Evolutionary conservation across 169 alveolate genomes (phyloP), one percentile per base, ranked within the genome.

Genomic region (Plasmodium falciparum): DNA sequence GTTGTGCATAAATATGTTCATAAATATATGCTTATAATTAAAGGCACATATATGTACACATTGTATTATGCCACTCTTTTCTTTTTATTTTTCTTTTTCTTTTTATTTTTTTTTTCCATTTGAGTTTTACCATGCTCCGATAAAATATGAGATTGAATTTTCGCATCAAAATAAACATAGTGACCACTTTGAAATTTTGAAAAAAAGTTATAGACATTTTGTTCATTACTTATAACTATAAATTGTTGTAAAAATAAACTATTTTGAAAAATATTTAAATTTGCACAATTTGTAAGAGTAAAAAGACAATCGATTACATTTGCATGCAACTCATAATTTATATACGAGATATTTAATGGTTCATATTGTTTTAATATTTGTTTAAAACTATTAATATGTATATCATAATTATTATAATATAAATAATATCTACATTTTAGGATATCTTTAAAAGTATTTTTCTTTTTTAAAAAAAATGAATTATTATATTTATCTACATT

Each of bases 331-430:
- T 86, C 88, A n/a, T 72, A 65, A 33, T 70, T 49, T 50, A 67
- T 52, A 58, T 86, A 86, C 5, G 88, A 58, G 1, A 73, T 59
- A 26, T 13, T 58, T 15, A 86, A n/a, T n/a, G 92, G 92, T 20
- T 86, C 88, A 39, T 72, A 86, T 24, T 74, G 72, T 52, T 86
- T 86, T 50, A 86, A 52, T 49, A 86, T 24, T 70, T 86, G 92
- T 20, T 59, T 86, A 24, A 86, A 39, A 65, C 92, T 86, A 26
- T 72, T 86, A 22, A 86, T 62, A 13, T 62, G 59, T n/a, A 43
- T 33, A 52, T 71, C 74, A 54, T 75, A 86, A 20, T 62, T 49
- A 12, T 86, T 86, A 59, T 86, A 72, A 45, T 86, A 86, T 8
- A 86, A 26, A 49, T 86, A 74, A 29, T 86, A 15, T 20, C 92